Base-by-base conservation (phyloP, 2,329 filamentous ascomycete genomes). In the Neopestalotiopsis rosae region DNA sequence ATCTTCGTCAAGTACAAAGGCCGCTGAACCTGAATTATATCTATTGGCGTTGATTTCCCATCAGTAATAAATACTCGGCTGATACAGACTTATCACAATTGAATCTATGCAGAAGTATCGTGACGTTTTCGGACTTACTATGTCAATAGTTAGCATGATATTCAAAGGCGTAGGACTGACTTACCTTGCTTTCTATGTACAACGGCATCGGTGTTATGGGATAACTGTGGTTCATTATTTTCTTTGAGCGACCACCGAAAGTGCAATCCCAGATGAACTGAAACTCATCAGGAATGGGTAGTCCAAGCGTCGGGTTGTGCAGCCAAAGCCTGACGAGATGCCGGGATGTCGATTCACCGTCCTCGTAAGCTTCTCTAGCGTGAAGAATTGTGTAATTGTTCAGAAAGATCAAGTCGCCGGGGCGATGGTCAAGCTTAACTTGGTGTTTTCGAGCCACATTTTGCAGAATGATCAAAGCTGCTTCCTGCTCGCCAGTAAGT, bases 251-350 rank as follows among this genome's bases (percentile, higher is more conserved):
- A 7, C 77, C 71, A 3, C 82, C 83, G 64, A 82, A 87, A 1
- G 82, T 81, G 1, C 81, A 77, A 63, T 82, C 78, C 84, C 84
- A 86, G 0, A 83, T 83, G 9, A 74, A 77, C 4, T 76, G 75
- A 78, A 86, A 82, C 14, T 73, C 74, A 3, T 75, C 69, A 0
- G 86, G 86, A 2, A 87, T 79, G 0, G 79, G 69, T 86, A 85
- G 88, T 3, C 81, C 82, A 4, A 85, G 75, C 12, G 79, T 71
- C 24, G 82, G 78, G 73, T 83, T 86, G 20, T 85, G 82, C 32
- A 88, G 77, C 86, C 86, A 88, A n/a, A 89, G 79, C n/a, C 87
- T 81, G 2, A 88, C 81, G 24, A 88, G 76, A 72, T 88, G 85
- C 42, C 87, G 84, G 2, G 78, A 80, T 14, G 78, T 81, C 4